Evolutionary conservation across 352 stramenopile genomes (phyloP), one percentile per base, ranked within the genome.

Genomic region (Pythium sp.): DNA sequence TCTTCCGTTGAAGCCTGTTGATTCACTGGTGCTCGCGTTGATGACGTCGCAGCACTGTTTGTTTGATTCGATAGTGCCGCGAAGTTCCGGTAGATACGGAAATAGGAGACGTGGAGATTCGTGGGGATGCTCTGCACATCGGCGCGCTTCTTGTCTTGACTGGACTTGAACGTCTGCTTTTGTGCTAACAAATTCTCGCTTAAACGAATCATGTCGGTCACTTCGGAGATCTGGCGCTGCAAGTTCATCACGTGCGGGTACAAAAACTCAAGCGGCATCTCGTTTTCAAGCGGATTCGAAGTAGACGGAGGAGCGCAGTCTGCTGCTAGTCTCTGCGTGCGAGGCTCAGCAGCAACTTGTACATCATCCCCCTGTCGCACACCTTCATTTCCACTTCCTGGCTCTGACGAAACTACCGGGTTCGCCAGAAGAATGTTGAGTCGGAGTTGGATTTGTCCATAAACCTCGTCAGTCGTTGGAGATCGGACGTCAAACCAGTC

Each of bases 121-220:
- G 88, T 96, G 8, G 87, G 80, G 38, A 96, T 91, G 12, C 74
- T 87, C 58, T 93, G 85, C 34, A 93, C 90, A 55, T 93, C 86
- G 0, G 83, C 80, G 32, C 85, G 83, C 54, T 94, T 91, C 70
- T 94, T 96, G 72, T 92, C 75, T 51, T 87, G 67, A 63, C 84
- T 93, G 12, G 86, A 92, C 58, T 96, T 96, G 72, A 96, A 96
- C 18, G 87, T 94, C 43, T 86, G 86, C 51, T 89, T 82, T 18
- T 92, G 82, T 14, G 82, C 74, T 20, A 93, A 69, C 58, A 92
- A 72, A 62, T 82, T 74, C 57, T 90, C 80, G 6, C 75, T 87
- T 11, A 91, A 28, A 28, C 82, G 81, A 69, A 92, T 86, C 77
- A 91, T 92, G 58, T 87, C 75, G 5, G 67, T 85, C 30, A 92